Conservation (phyloP, 2,329 filamentous ascomycete species). For the Penicillium sp. region DNA sequence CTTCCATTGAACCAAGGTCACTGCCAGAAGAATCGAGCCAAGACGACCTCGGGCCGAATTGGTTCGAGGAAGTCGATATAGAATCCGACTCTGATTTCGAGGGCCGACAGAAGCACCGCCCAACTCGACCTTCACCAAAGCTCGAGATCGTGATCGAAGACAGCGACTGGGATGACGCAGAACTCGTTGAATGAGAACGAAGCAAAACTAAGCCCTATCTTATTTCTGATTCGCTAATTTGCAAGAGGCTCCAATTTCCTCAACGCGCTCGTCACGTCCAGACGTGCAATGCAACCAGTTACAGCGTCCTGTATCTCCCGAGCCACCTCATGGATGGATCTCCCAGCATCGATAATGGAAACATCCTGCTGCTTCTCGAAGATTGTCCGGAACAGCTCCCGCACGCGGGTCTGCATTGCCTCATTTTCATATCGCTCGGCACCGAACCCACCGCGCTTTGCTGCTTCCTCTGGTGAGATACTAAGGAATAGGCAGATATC, state of each 20-base stretch:
- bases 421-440: constrained; percentile 83
- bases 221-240: constrained; percentile 10
- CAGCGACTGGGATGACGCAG: constrained; percentile 54
- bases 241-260: constrained; percentile 34
- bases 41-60: constrained; percentile 37
- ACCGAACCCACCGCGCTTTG: constrained; percentile 79
- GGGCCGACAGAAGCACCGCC: constrained; percentile 5
- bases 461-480: constrained; percentile 69
- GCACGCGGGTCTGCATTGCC: constrained; percentile 76
- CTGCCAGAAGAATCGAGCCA: constrained; percentile 13
- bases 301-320: constrained; percentile 35
- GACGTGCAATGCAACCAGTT: constrained; percentile 28
- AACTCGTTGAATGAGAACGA: constrained; percentile 39
- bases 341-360: constrained; percentile 55
- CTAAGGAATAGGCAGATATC: constrained; percentile 87
- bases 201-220: constrained; percentile 9
- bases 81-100: constrained; percentile 29
- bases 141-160: constrained; percentile 52
- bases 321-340: constrained; percentile 52
- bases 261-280: constrained; percentile 36
- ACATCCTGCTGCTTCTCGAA: constrained; percentile 50
- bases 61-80: constrained; percentile 27
- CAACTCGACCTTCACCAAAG: constrained; percentile 16
- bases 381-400: constrained; percentile 65
- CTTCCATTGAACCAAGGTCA: constrained; percentile 12